Evolutionary conservation across 306 rosid species (phyloP), one percentile per base, ranked within the genome.

Genomic region (Pterocarpus santalinus): DNA sequence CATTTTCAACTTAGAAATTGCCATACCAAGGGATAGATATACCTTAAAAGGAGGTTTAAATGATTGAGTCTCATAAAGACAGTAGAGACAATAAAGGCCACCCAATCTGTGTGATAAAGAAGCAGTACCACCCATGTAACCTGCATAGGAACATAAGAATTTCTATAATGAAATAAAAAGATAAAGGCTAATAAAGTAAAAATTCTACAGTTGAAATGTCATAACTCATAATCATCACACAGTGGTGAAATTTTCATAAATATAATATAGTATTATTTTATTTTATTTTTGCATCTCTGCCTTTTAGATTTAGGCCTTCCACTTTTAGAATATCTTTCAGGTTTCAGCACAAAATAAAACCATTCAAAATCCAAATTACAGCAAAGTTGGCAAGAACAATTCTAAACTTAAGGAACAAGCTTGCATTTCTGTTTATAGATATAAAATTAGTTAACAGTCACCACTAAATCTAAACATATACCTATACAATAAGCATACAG

Each of bases 61-160:
- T 30, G 98, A 96, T 53, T 95, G 99, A 74, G 93, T 91, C 91
- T 95, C 97, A 15, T 91, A 83, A 63, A 95, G 94, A 76, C 94
- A 90, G 78, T 88, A 95, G 74, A 91, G 94, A 89, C 95, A 87
- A 83, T 89, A 93, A 46, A 95, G 90, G 73, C 97, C 97, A 62
- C 94, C 98, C 76, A 95, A 51, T 80, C 88, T 84, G 55, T 61
- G 82, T 1, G 97, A 86, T 17, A 91, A 82, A 65, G 97, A 90
- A 72, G 78, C 65, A 43, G 81, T 46, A 58, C 86, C 77, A 79
- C 62, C 85, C 66, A 91, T 81, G 89, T 89, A 89, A 82, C 91
- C 98, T 94, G 89, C 86, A 86, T 33, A 49, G 69, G 38, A 84
- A 73, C 69, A 62, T 30, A 58, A 62, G 51, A 79, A 83, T 76